A percentile compares a stretch with the other conserved stretches of the same genome.
phyloP scores from a whole-genome alignment of 371 early-diverging fungal species.

The Saksenaea vasiformis region DNA sequence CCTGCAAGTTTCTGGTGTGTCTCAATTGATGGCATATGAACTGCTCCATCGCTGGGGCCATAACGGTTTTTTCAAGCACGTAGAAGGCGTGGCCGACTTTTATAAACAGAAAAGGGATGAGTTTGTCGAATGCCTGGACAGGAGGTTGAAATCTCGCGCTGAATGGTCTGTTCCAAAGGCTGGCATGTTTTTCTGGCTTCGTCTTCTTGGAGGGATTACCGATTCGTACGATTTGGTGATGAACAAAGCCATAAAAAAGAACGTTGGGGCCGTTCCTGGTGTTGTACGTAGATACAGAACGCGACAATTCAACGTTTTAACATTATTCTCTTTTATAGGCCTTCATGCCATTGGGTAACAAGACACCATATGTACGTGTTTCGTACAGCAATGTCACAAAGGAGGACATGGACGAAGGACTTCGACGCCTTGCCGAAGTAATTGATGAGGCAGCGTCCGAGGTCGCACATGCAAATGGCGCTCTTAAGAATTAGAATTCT shows the following conservation, averaged over 20 bases:
- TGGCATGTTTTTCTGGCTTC: conserved; percentile 87
- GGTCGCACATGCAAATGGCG: not conserved
- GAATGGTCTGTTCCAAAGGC: conserved; percentile 73
- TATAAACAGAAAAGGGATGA: conserved; percentile 68
- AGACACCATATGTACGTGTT: conserved; percentile 57
- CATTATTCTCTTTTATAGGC: conserved; percentile 13
- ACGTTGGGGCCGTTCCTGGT: conserved; percentile 77
- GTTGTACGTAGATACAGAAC: conserved; percentile 37
- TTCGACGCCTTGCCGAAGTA: conserved; percentile 53
- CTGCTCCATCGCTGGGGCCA: conserved; percentile 66
- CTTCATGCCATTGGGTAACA: conserved; percentile 30
- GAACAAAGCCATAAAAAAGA: conserved; percentile 68
- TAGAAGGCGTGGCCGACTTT: conserved; percentile 53
- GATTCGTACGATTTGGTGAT: conserved; percentile 69
- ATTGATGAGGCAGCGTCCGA: conserved; percentile 26
- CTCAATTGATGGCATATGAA: conserved; percentile 66
- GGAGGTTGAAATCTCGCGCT: conserved; percentile 61
- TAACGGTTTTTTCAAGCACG: conserved; percentile 69
- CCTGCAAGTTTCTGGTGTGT: conserved; percentile 75
- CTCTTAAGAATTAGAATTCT: not conserved
- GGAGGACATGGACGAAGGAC: conserved; percentile 67
- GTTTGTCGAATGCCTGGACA: conserved; percentile 58
- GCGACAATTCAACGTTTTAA: not conserved
- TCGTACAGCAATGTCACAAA: conserved; percentile 65
- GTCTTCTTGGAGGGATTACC: conserved; percentile 56